A percentile compares a stretch with the other conserved stretches of the same genome.
These are phyloP conservation scores for Nephelium lappaceum DNA, from an alignment of 345 rosid genomes.

Conservation along the genomic window DNA sequence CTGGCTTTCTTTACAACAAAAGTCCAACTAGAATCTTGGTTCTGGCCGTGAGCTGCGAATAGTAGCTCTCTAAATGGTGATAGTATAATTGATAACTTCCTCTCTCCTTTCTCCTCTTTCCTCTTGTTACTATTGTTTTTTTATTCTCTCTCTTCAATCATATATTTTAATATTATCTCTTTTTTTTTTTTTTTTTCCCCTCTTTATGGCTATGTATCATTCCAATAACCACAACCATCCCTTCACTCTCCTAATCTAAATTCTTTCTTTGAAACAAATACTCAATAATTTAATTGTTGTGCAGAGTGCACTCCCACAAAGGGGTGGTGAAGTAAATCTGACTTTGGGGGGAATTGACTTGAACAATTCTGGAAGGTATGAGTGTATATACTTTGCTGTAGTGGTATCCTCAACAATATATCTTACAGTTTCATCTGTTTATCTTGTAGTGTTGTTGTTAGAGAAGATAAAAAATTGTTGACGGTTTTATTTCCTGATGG, in stretches of 20 bases:
- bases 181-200: background rate
- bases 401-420: conserved; percentile 22
- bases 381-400: conserved; percentile 15
- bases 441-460: conserved; percentile 84
- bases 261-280: background rate
- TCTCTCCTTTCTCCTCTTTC: background rate
- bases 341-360: conserved; percentile 97
- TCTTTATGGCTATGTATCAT: background rate
- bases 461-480: conserved; percentile 93
- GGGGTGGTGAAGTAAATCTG: conserved; percentile 94
- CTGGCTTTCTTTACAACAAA: background rate
- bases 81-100: conserved; percentile 9
- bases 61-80: background rate
- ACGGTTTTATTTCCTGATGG: conserved; percentile 99
- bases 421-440: conserved; percentile 26
- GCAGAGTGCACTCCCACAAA: conserved; percentile 89
- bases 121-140: background rate
- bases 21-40: background rate
- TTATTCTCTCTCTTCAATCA: background rate
- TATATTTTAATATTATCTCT: background rate
- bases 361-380: conserved; percentile 95
- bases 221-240: background rate
- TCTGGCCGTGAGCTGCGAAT: background rate
- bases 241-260: background rate
- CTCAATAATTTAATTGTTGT: conserved; percentile 25